Evolutionary conservation across 169 alveolate species (phyloP), one percentile per base, ranked within the genome.

Genomic region (Cryptosporidium ubiquitum): DNA sequence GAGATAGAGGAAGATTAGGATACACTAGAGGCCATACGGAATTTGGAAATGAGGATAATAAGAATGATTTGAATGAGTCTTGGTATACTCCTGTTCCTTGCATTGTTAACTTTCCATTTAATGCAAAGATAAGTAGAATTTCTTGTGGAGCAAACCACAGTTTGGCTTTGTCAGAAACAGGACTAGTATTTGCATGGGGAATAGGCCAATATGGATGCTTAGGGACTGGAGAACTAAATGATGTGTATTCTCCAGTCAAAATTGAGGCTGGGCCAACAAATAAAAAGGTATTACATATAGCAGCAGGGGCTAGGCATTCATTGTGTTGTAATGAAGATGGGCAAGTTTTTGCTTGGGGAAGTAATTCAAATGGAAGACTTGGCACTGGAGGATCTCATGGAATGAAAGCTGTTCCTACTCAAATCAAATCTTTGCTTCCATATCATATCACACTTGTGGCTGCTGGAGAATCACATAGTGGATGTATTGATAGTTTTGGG

Each of bases 391-490:
- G 85, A 12, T 47, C 69, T 5, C 52, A 71, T 31, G 85, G 85
- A n/a, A 49, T 71, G 68, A 71, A 71, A 33, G n/a, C 39, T 23
- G 51, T 33, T 4, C 85, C 85, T 3, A 71, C 85, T 7, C 68
- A 31, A 12, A 31, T 71, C n/a, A 47, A 49, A 31, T 71, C 85
- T 26, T 51, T 71, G 85, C 4, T 16, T 5, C 85, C 69, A 16
- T 71, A 71, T 33, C 85, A 71, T 51, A 35, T 71, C 20, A 31
- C 69, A 2, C 14, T 71, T 4, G 96, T 95, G 26, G 93, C 96
- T 18, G 91, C 97, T 0, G 97, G 98, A 0, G 96, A 94, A 39
- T 69, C 96, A 0, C 98, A 96, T 70, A 93, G 96, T 57, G 97
- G 96, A 1, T 95, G 97, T 73, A 68, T 96, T 42, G 97, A 95